Base-by-base conservation (phyloP, 1,284 basidiomycete species). In the Flammula alnicola region DNA sequence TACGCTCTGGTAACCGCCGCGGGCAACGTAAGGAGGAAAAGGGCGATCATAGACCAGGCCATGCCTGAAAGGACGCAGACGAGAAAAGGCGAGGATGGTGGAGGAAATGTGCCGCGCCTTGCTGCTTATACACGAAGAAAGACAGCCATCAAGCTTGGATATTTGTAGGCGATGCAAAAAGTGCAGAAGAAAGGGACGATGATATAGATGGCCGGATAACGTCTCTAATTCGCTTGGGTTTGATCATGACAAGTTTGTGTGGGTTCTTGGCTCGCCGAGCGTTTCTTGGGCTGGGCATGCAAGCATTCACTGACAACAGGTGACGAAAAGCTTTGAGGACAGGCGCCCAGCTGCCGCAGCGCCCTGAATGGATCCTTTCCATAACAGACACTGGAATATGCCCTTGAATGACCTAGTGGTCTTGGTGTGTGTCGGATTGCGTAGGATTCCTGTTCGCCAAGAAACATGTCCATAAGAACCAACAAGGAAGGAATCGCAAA, bases 191-290 rank as follows among this genome's bases (percentile, higher is more conserved):
- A 46, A 52, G 52, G 44, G 30, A 47, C 47, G 44, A 52, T 49
- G 23, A 19, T 35, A 44, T 22, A 31, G 20, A 27, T 38, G 12
- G 23, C n/a, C n/a, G 19, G 19, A 32, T n/a, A n/a, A n/a, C 39
- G 35, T 30, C 31, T 47, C 27, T 31, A 37, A 23, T 16, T 20
- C 38, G 47, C 47, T 46, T 44, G 42, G 37, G 30, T 35, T 45
- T 53, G 47, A 39, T 54, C 49, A 49, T 44, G 47, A 49, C 47
- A 54, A 29, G 43, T 23, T 44, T 43, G 5, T 38, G 41, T 20
- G 41, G 20, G n/a, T 20, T 51, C 56, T 57, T 57, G 56, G 56
- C 56, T 57, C 33, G 56, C 56, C 56, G 49, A 57, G 54, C n/a
- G 11, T 17, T n/a, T 14, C 26, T 49, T 32, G 39, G 43, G 22